A percentile compares a stretch with the other conserved stretches of the same genome.
phyloP scores from a whole-genome alignment of 495 filamentous ascomycete species.

The Trichoderma asperelloides region DNA sequence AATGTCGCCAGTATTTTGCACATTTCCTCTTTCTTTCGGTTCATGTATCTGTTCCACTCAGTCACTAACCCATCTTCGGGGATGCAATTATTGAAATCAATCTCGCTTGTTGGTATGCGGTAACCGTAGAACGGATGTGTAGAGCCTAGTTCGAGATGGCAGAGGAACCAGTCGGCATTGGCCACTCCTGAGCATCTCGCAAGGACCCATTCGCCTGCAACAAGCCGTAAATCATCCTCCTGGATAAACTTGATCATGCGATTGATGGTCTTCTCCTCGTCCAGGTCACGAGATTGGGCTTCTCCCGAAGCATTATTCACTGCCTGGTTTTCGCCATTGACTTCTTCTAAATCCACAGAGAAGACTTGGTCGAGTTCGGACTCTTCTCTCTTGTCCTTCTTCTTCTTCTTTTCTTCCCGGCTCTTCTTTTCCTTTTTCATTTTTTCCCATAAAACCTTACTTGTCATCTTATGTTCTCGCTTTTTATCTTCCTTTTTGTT shows the following conservation, averaged over 20 bases:
- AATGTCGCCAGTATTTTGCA: constrained; percentile 24
- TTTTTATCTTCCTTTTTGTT: not conserved
- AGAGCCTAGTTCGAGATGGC: constrained; percentile 32
- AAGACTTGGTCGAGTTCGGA: too few species aligned
- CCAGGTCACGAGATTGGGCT: constrained; percentile 12
- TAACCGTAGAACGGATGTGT: constrained; percentile 28
- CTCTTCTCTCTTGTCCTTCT: not conserved
- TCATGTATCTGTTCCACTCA: constrained; percentile 34
- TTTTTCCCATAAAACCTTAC: constrained; percentile 5
- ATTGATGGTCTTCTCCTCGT: constrained; percentile 25
- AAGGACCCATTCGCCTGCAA: constrained; percentile 42
- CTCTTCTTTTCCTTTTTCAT: not conserved
- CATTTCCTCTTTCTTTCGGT: constrained; percentile 29
- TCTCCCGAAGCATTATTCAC: not conserved
- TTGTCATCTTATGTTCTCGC: constrained; percentile 10
- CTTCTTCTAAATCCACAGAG: not conserved
- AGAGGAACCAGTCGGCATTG: constrained; percentile 40
- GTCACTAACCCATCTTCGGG: constrained; percentile 28
- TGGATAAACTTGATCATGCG: constrained; percentile 36
- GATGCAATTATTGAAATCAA: constrained; percentile 27
- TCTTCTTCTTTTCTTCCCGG: not conserved
- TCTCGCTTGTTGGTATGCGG: constrained; percentile 29
- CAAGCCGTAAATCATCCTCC: constrained; percentile 24
- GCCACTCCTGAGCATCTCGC: constrained; percentile 33
- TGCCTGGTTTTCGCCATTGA: not conserved